phyloP scores from a whole-genome alignment of 371 early-diverging fungal species.

The Chytridium lagenaria region DNA sequence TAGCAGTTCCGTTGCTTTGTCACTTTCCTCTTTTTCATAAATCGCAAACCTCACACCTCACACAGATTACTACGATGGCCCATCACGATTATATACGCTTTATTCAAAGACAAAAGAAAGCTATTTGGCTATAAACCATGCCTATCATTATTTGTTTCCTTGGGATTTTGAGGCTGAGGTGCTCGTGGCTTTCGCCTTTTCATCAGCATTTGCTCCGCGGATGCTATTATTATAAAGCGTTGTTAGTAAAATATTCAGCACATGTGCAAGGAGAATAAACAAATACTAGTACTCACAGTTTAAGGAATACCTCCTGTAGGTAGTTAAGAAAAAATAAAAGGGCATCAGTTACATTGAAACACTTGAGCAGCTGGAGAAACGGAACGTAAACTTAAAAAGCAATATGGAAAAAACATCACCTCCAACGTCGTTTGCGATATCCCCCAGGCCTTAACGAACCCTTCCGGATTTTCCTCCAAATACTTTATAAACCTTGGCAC shows the following conservation, averaged over 20 bases:
- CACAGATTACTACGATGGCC: too few relatives aligned
- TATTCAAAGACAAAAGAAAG: too few relatives aligned
- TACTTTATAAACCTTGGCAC: slow-evolving; percentile 61
- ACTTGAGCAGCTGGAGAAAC: background rate
- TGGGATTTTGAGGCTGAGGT: too few relatives aligned
- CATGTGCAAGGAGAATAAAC: too few relatives aligned
- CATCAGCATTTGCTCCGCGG: slow-evolving; percentile 2
- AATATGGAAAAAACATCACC: slow-evolving; percentile 46
- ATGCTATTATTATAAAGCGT: background rate
- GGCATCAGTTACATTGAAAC: too few relatives aligned
- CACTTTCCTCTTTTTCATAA: too few relatives aligned
- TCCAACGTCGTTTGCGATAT: slow-evolving; percentile 69
- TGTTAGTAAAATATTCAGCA: background rate
- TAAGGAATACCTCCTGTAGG: slow-evolving; percentile 20
- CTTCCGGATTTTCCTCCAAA: slow-evolving; percentile 51
- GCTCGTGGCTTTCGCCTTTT: too few relatives aligned
- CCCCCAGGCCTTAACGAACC: slow-evolving; percentile 64
- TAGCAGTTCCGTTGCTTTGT: too few relatives aligned
- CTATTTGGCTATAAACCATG: too few relatives aligned
- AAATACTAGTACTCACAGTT: slow-evolving; percentile 13
- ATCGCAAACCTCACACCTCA: too few relatives aligned
- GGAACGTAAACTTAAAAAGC: background rate
- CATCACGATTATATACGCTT: too few relatives aligned
- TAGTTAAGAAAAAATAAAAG: background rate
- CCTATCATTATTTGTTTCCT: too few relatives aligned